Evolutionary conservation across 2,329 filamentous ascomycete genomes (phyloP), one percentile per base, ranked within the genome.

Genomic region (Aspergillus tubingensis): DNA sequence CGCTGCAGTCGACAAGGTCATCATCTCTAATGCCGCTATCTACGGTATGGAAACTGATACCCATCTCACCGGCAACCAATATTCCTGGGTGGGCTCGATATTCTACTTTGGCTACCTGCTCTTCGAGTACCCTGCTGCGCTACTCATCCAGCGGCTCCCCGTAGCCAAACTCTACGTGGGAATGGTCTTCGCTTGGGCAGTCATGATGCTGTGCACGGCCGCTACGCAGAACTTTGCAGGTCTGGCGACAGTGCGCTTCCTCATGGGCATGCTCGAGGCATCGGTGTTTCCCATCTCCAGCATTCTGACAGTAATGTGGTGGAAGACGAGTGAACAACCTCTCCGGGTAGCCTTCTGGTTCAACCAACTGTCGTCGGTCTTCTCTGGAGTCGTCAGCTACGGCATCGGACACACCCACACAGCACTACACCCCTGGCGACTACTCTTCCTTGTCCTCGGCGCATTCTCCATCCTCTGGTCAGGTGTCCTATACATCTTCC

Each of bases 391-490:
- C 3, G 60, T 74, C 13, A 67, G 67, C 25, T 74, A 72, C 52
- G 72, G 68, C 21, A 68, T 72, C 13, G 66, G 65, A 23, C 66
- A 68, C 43, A 67, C 68, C 10, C 54, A 65, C 7, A 61, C 62
- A 2, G 47, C 51, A 8, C 61, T 68, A n/a, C 60, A 60, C 10
- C 62, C 49, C 8, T 74, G 72, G 72, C 62, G 71, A 17, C 65
- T 71, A 6, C 64, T 74, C n/a, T 74, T 72, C 47, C 58, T 75
- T 15, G 63, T 70, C 15, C 67, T 72, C 21, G 72, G 72, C 15
- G 67, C 62, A 2, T 52, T 74, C 15, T 72, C 76, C 2, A 66
- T 74, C 17, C 59, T 69, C 15, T 65, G 69, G 61, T 69, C 69
- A 2, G 50, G 65, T 8, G 15, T 74, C 8, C 67, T 77, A 3